phyloP scores from a whole-genome alignment of 768 basidiomycete genomes.

The Kwoniella newhampshirensis region DNA sequence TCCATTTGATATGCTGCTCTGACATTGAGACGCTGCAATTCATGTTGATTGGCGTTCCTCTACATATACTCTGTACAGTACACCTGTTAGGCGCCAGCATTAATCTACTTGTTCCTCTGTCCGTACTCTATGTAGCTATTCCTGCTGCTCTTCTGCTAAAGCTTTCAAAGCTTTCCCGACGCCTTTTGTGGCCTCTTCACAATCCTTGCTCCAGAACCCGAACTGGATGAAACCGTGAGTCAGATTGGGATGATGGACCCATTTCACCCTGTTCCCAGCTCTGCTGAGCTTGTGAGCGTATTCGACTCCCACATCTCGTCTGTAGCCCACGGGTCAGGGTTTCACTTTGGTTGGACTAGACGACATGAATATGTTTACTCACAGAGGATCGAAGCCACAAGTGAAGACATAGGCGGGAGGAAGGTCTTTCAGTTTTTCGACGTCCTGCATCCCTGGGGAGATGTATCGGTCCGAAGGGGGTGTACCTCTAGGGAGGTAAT shows the following conservation, averaged over 20 bases:
- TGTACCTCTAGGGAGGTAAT: constrained; percentile 3
- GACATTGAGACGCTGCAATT: too few relatives aligned
- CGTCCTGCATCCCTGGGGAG: constrained; percentile 3
- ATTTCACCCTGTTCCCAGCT: neutral
- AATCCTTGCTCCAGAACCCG: constrained; percentile 1
- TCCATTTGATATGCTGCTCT: too few relatives aligned
- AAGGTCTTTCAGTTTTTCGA: neutral
- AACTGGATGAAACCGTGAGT: constrained; percentile 6
- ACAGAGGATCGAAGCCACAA: constrained; percentile 5
- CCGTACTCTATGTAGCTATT: too few relatives aligned
- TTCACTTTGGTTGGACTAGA: neutral
- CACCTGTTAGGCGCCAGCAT: too few relatives aligned
- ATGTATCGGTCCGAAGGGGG: constrained; percentile 1
- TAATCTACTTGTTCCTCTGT: too few relatives aligned
- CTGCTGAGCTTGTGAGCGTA: constrained; percentile 8
- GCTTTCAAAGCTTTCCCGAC: neutral
- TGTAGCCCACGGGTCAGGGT: too few relatives aligned
- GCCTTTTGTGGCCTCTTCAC: constrained; percentile 3
- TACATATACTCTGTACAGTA: too few relatives aligned
- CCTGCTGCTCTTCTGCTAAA: too few relatives aligned
- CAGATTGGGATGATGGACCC: neutral
- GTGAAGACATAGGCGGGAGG: constrained; percentile 1
- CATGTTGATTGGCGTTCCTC: too few relatives aligned
- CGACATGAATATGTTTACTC: too few relatives aligned
- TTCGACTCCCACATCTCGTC: constrained; percentile 3